Percentiles rank a stretch among this genome's conserved stretches.
Conservation (phyloP, 2,329 filamentous ascomycete genomes). For the Aspergillus eucalypticola region DNA sequence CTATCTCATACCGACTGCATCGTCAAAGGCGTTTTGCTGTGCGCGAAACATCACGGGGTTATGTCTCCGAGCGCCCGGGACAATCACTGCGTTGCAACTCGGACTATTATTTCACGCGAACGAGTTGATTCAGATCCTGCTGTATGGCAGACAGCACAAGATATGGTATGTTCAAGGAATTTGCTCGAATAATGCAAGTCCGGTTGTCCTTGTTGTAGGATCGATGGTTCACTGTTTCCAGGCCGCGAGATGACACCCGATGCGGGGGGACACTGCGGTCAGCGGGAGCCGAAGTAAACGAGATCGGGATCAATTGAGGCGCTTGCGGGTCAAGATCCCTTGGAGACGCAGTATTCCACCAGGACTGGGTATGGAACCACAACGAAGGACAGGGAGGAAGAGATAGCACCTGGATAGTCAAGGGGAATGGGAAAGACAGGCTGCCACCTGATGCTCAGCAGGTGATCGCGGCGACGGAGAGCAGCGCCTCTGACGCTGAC, state of each 20-base stretch:
- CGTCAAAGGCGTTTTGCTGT: slow-evolving; percentile 69
- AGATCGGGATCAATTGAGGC: background rate
- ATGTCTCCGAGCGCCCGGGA: slow-evolving; percentile 7
- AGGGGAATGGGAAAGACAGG: slow-evolving; percentile 13
- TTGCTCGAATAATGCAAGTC: background rate
- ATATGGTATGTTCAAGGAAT: background rate
- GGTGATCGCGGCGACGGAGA: slow-evolving; percentile 22
- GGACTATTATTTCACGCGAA: background rate
- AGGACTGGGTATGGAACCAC: background rate
- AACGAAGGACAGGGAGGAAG: background rate
- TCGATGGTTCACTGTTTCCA: background rate
- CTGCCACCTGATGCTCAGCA: slow-evolving; percentile 25
- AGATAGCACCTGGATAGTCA: background rate
- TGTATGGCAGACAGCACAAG: background rate
- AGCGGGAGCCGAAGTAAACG: slow-evolving; percentile 3
- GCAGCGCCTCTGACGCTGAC: slow-evolving; percentile 15
- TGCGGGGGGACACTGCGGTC: slow-evolving; percentile 14
- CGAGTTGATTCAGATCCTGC: background rate
- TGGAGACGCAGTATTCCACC: background rate
- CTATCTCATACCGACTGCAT: slow-evolving; percentile 62
- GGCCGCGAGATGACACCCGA: slow-evolving; percentile 9
- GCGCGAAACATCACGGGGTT: slow-evolving; percentile 56
- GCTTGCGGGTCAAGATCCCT: background rate
- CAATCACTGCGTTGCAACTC: background rate
- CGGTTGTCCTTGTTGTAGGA: background rate